Conservation (phyloP, 345 rosid genomes). For the Arabidopsis suecica region DNA sequence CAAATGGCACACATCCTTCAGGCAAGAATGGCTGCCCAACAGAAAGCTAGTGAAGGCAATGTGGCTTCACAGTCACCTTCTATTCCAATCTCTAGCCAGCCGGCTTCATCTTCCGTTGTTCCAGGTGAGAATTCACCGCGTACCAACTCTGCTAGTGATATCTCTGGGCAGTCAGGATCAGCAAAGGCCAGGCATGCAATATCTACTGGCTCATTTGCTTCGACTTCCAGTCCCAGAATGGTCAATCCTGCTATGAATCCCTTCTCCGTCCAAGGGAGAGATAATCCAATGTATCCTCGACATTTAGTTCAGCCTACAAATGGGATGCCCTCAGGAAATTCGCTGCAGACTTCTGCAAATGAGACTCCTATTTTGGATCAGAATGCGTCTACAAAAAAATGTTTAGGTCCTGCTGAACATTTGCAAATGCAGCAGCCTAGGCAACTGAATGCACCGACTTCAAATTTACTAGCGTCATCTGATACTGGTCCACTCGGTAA, state of each 20-base stretch:
- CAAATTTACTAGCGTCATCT: conserved; percentile 59
- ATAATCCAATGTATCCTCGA: conserved; percentile 64
- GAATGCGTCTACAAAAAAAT: conserved; percentile 57
- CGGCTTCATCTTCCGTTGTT: conserved; percentile 68
- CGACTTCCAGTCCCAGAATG: conserved; percentile 59
- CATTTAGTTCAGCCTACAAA: conserved; percentile 60
- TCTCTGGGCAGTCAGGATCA: conserved; percentile 79
- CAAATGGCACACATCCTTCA: conserved; percentile 86
- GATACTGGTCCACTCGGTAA: conserved; percentile 55
- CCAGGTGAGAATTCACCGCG: conserved; percentile 74
- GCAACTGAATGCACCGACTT: conserved; percentile 65
- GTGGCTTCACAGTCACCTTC: conserved; percentile 57
- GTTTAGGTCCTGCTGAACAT: conserved; percentile 56
- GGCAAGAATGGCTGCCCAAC: conserved; percentile 82
- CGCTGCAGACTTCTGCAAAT: conserved; percentile 67
- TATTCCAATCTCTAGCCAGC: conserved; percentile 69
- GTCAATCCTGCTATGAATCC: conserved; percentile 60
- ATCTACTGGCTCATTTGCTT: conserved; percentile 59
- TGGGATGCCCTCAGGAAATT: conserved; percentile 74
- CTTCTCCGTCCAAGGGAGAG: conserved; percentile 66
- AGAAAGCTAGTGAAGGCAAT: conserved; percentile 71
- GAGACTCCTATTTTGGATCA: conserved; percentile 62
- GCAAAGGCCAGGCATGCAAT: conserved; percentile 64
- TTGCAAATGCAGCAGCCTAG: conserved; percentile 67
- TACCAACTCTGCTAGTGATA: conserved; percentile 79